These are phyloP conservation scores for Agrocybe chaxingu DNA, from an alignment of 768 basidiomycete species.

Conservation along the genomic window DNA sequence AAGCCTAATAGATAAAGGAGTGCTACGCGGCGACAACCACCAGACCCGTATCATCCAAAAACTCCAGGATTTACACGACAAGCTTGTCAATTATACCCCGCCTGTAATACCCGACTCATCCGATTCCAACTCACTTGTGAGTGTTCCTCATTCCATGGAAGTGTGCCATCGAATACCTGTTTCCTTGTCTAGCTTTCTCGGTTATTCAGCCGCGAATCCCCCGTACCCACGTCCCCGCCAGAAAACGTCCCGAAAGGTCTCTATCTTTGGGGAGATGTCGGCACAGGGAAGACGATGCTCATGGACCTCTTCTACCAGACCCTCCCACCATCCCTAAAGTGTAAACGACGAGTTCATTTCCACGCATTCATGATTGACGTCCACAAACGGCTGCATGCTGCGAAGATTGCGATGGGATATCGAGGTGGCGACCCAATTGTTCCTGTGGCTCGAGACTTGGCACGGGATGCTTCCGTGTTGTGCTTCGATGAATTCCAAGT, in stretches of 20 bases:
- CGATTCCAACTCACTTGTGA: conserved; percentile 36
- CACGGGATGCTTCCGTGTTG: conserved; percentile 77
- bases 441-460: conserved; percentile 85
- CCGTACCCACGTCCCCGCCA: conserved; percentile 38
- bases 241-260: conserved; percentile 75
- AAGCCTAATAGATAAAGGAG: conserved; percentile 39
- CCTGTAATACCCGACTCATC: conserved; percentile 51
- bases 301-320: conserved; percentile 97
- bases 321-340: conserved; percentile 60
- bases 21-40: conserved; percentile 73
- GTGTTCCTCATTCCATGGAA: conserved; percentile 12
- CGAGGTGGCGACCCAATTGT: conserved; percentile 78
- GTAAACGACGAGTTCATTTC: conserved; percentile 92
- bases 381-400: conserved; percentile 85
- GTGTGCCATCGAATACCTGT: conserved; percentile 12
- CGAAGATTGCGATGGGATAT: conserved; percentile 69
- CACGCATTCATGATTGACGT: conserved; percentile 99
- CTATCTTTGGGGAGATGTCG: conserved; percentile 95
- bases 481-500: conserved; percentile 99
- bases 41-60: conserved; percentile 83
- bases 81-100: conserved; percentile 67
- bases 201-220: conserved; percentile 37
- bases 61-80: conserved; percentile 76
- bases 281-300: conserved; percentile 97
- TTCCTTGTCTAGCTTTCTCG: conserved; percentile 40